These are phyloP conservation scores for Trametes villosa DNA, from an alignment of 768 basidiomycete genomes.

Conservation along the genomic window DNA sequence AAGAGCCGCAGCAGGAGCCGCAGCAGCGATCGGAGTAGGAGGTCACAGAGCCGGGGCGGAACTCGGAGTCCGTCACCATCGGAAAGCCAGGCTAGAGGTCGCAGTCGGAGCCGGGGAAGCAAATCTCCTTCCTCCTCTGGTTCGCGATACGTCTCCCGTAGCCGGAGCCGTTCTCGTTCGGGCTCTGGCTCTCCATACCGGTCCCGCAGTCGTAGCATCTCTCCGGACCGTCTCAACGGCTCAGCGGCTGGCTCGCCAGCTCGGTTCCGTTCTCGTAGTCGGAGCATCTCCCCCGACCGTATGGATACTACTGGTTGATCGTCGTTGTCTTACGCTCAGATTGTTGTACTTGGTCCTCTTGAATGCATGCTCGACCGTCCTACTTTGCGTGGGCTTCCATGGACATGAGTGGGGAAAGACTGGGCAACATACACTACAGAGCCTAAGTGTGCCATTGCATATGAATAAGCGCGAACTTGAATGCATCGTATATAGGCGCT, in stretches of 20 bases:
- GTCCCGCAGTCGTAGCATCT: slow-evolving; percentile 64
- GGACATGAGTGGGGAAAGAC: too few relatives aligned
- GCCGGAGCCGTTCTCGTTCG: slow-evolving; percentile 59
- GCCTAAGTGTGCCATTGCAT: too few relatives aligned
- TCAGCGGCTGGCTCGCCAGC: slow-evolving; percentile 14
- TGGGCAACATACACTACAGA: too few relatives aligned
- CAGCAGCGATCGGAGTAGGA: slow-evolving; percentile 35
- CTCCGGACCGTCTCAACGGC: slow-evolving; percentile 44
- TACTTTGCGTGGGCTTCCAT: too few relatives aligned
- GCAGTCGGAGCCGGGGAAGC: slow-evolving; percentile 7
- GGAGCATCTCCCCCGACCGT: slow-evolving; percentile 45
- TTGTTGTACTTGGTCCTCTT: too few relatives aligned
- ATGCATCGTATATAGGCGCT: too few relatives aligned
- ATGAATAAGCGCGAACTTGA: too few relatives aligned
- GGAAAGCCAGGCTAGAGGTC: slow-evolving; percentile 13
- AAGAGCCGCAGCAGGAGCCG: slow-evolving; percentile 44
- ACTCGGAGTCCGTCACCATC: slow-evolving; percentile 10
- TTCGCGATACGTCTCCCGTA: slow-evolving; percentile 67
- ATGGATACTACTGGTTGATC: slow-evolving; percentile 35
- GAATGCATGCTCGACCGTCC: too few relatives aligned
- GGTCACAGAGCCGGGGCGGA: slow-evolving; percentile 1
- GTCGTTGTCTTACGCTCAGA: slow-evolving; percentile 13
- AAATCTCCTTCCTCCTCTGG: slow-evolving; percentile 49
- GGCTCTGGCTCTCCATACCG: slow-evolving; percentile 44
- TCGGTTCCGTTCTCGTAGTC: slow-evolving; percentile 38